Evolutionary conservation across 169 alveolate species (phyloP), one percentile per base, ranked within the genome.

Genomic region (Plasmodium relictum): DNA sequence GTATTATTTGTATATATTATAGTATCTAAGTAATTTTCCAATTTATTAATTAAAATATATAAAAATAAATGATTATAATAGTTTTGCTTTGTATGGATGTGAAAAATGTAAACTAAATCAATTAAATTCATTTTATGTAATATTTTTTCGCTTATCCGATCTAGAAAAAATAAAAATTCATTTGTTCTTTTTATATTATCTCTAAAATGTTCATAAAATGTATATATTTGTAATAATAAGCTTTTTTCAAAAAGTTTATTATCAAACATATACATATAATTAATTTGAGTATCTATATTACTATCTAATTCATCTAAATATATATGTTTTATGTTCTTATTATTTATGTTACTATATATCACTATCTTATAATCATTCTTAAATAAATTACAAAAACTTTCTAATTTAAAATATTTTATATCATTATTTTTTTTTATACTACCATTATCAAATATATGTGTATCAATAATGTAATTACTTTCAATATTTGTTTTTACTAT

Each of bases 121-220:
- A 80, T 52, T 10, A 80, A 8, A 59, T 80, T 80, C 85, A 80
- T 80, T 18, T 6, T 80, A 42, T 41, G 37, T 66, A 80, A 54
- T 9, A 80, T 26, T 8, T 31, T 16, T 41, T 80, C 90, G 37
- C 68, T 24, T 54, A 80, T 16, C 39, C 90, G 65, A 61, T 80
- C 90, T 18, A 80, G 39, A 61, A 80, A 80, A 80, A 80, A 80
- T 66, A 80, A 68, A 24, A 80, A 80, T 31, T 80, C 83, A 9
- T 80, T 80, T 10, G 56, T 48, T 8, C 59, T 56, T 45, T 31
- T 48, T 48, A 80, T 20, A 52, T 80, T 65, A 14, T 66, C 69
- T 7, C 18, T 54, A 26, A 66, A 80, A 68, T 52, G 22, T 10
- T 66, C 72, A 12, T 42, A 69, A 68, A 80, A 80, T 8, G 71